Percentiles rank a stretch among this genome's conserved stretches.
These are phyloP conservation scores for Uncinocarpus reesii DNA, from an alignment of 2,329 filamentous ascomycete species.

Conservation along the genomic window DNA sequence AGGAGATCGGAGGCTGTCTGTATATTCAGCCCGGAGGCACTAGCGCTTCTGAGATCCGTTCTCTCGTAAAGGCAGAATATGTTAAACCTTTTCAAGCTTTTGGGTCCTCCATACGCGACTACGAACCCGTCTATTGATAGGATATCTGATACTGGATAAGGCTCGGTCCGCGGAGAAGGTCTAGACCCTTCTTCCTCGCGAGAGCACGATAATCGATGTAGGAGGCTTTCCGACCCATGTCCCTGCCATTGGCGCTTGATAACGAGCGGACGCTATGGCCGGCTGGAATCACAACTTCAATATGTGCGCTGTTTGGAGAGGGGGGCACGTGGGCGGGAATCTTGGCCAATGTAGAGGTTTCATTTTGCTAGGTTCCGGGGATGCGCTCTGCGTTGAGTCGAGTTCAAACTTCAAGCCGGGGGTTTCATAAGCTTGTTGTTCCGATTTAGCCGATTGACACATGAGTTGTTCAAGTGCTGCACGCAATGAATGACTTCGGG, in stretches of 20 bases:
- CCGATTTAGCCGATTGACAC: constrained; percentile 1
- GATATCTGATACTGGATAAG: not conserved
- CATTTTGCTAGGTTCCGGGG: not conserved
- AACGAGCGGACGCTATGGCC: not conserved
- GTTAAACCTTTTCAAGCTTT: too few relatives aligned
- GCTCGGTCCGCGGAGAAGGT: constrained; percentile 5
- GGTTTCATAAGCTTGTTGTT: not conserved
- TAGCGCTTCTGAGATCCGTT: too few relatives aligned
- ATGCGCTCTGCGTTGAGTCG: not conserved
- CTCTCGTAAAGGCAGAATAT: too few relatives aligned
- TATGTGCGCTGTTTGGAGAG: not conserved
- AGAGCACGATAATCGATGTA: not conserved
- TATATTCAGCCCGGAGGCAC: too few relatives aligned
- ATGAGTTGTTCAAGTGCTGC: not conserved
- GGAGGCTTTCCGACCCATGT: not conserved
- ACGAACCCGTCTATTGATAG: too few relatives aligned
- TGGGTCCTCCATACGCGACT: too few relatives aligned
- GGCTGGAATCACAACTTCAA: constrained; percentile 3
- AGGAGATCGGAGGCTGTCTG: too few relatives aligned
- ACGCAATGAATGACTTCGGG: not conserved
- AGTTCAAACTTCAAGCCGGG: too few relatives aligned
- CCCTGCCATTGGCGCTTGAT: not conserved
- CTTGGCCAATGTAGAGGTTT: not conserved
- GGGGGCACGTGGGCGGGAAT: constrained; percentile 4
- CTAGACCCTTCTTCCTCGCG: not conserved